Evolutionary conservation across 345 rosid genomes (phyloP), one percentile per base, ranked within the genome.

Genomic region (Euclidium syriacum): DNA sequence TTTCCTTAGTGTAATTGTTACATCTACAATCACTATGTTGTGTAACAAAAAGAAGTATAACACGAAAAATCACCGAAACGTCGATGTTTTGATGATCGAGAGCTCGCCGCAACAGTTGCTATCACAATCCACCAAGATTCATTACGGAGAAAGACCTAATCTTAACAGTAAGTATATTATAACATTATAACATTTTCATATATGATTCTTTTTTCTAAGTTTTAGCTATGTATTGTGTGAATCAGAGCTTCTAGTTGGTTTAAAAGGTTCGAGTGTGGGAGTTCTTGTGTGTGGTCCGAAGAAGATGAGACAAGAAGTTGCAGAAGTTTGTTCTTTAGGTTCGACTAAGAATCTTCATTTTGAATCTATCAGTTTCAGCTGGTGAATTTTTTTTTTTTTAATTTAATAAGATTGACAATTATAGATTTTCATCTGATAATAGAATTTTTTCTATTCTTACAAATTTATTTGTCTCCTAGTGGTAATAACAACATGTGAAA

Each of bases 311-410:
- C 88, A 79, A 23, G 85, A 85, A 10, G 87, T 71, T 19, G 98
- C 96, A 1, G 51, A 54, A 36, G 73, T 85, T 10, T 83, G 95
- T 65, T 79, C 86, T 5, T 78, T 81, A 24, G 78, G 85, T 25
- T 57, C 75, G 48, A 74, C 79, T 16, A 70, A 73, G 12, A 82
- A 81, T 74, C 58, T 86, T 68, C 83, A 80, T 19, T 88, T 80
- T 36, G 86, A 91, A 75, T 85, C 86, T 18, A 82, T 88, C 63
- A 82, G 92, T 78, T 88, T 91, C 18, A 82, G 77, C 74, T 86
- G 96, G 90, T 83, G 84, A 85, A 12, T 4, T 35, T 2, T 2
- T 22, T 8, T 35, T n/a, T 10, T 57, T n/a, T n/a, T n/a, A n/a
- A n/a, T n/a, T n/a, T n/a, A n/a, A n/a, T n/a, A n/a, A n/a, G n/a